Percentiles rank a stretch among this genome's conserved stretches.
phyloP scores from a whole-genome alignment of 768 basidiomycete species.

The Mycena albidolilacea region DNA sequence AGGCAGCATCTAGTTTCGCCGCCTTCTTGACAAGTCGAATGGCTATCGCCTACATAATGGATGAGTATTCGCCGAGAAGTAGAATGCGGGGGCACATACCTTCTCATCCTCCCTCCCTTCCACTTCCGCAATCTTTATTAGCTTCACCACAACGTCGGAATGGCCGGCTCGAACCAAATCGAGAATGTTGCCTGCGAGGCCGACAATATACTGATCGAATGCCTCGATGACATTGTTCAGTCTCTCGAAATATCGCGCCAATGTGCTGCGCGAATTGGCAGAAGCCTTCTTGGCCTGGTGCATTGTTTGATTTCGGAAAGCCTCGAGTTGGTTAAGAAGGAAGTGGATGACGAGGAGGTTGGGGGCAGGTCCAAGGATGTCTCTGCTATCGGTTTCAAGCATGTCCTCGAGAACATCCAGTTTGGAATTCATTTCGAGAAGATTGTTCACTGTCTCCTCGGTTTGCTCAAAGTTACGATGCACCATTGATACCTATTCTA shows the following conservation, averaged over 20 bases:
- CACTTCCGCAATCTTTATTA: constrained; percentile 94
- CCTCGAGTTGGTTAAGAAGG: constrained; percentile 92
- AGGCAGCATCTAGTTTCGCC: constrained; percentile 92
- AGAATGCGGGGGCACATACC: constrained; percentile 55
- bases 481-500: constrained; percentile 88
- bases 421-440: constrained; percentile 92
- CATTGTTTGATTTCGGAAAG: constrained; percentile 95
- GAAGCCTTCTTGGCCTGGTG: constrained; percentile 92
- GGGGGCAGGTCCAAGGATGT: constrained; percentile 89
- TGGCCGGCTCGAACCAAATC: constrained; percentile 85
- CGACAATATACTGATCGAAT: constrained; percentile 90
- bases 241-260: constrained; percentile 87
- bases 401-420: constrained; percentile 85
- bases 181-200: constrained; percentile 83
- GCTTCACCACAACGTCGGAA: constrained; percentile 89
- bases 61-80: constrained; percentile 14
- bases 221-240: constrained; percentile 83
- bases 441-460: constrained; percentile 94
- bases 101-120: constrained; percentile 97
- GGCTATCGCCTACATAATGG: constrained; percentile 80
- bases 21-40: constrained; percentile 96
- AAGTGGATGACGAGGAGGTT: constrained; percentile 93
- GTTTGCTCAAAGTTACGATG: constrained; percentile 96
- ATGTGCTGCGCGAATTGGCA: constrained; percentile 73
- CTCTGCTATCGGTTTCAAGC: constrained; percentile 79